Conservation (phyloP, 2,329 filamentous ascomycete genomes). For the Fusarium mangiferae region DNA sequence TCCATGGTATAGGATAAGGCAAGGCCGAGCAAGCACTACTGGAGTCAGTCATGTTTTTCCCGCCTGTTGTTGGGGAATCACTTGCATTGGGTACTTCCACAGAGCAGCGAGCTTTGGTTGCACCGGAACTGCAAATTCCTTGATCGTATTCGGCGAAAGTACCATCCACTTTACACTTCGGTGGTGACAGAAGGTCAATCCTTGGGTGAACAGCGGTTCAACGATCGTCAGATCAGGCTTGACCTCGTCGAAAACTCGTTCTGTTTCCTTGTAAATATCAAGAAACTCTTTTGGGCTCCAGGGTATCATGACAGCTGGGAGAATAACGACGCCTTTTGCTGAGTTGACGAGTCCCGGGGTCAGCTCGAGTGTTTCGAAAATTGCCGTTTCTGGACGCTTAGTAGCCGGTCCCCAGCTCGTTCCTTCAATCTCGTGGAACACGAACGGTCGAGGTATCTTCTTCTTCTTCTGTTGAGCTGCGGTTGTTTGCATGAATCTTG, state of each 20-base stretch:
- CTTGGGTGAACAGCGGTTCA: not conserved
- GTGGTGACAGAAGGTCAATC: not conserved
- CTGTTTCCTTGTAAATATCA: not conserved
- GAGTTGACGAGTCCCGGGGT: not conserved
- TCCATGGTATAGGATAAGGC: not conserved
- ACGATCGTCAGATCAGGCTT: not conserved
- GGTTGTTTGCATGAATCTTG: accelerated
- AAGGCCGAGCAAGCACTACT: not conserved
- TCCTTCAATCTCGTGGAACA: not conserved
- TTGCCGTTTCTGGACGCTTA: not conserved
- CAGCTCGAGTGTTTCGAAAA: not conserved
- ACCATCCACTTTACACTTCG: not conserved
- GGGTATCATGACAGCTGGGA: not conserved
- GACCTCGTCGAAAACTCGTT: not conserved
- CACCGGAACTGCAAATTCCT: not conserved
- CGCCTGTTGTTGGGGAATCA: too few relatives aligned
- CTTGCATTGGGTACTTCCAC: not conserved
- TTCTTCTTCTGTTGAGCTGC: not conserved
- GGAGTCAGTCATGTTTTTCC: too few relatives aligned
- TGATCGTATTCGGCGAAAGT: not conserved
- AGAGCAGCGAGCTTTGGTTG: not conserved
- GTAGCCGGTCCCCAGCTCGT: not conserved
- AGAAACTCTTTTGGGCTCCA: not conserved
- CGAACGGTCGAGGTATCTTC: accelerated
- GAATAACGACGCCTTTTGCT: not conserved